phyloP scores from a whole-genome alignment of 2,329 filamentous ascomycete genomes.

The Hirsutella minnesotensis region DNA sequence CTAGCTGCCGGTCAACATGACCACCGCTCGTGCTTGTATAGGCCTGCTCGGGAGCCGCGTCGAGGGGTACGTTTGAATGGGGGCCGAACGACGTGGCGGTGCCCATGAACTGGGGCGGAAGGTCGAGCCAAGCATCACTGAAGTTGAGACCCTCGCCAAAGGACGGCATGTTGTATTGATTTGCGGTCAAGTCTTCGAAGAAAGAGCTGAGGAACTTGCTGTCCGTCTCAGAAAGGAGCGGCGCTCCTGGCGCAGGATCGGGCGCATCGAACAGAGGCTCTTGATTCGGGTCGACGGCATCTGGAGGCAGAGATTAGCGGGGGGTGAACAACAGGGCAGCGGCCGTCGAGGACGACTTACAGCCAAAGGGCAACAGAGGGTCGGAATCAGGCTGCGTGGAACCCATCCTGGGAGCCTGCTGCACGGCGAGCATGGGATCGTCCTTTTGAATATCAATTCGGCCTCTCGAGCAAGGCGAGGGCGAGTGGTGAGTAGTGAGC shows the following conservation, averaged over 20 bases:
- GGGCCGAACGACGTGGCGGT: conserved; percentile 52
- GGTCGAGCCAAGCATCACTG: conserved; percentile 41
- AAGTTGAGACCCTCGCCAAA: conserved; percentile 40
- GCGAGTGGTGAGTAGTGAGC: background rate
- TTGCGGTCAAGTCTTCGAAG: conserved; percentile 41
- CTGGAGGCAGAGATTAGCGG: conserved; percentile 18
- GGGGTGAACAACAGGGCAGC: conserved; percentile 1
- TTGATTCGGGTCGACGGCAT: conserved; percentile 31
- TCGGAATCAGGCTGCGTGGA: conserved; percentile 42
- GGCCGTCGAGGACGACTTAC: conserved; percentile 32
- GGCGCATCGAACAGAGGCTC: conserved; percentile 42
- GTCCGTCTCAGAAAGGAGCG: conserved; percentile 52
- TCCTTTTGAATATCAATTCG: conserved; percentile 8
- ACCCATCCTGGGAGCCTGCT: conserved; percentile 44
- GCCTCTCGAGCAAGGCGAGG: background rate
- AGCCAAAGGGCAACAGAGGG: conserved; percentile 52
- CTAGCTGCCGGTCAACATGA: conserved; percentile 5
- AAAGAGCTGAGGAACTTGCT: conserved; percentile 45
- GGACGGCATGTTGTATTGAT: conserved; percentile 35
- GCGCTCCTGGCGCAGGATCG: conserved; percentile 50
- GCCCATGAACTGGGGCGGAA: conserved; percentile 55
- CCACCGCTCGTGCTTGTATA: conserved; percentile 3
- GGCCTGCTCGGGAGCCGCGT: conserved; percentile 7
- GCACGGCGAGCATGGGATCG: conserved; percentile 46
- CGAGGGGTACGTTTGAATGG: conserved; percentile 22